Percentiles rank a stretch among this genome's conserved stretches.
phyloP scores from a whole-genome alignment of 2,329 filamentous ascomycete species.

The Cladophialophora chaetospira region DNA sequence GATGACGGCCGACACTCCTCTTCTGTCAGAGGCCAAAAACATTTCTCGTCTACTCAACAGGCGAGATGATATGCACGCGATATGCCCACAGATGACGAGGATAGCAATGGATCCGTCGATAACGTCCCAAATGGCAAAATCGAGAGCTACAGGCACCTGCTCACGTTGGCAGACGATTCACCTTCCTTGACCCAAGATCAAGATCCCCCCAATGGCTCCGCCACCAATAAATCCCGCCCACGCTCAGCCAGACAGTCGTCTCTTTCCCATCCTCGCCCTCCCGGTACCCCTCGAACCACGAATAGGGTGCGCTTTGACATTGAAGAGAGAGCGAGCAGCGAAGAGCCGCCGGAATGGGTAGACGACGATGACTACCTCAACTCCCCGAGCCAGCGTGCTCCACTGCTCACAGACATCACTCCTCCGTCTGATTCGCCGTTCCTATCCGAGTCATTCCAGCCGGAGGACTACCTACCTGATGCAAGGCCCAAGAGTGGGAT shows the following conservation, averaged over 20 bases:
- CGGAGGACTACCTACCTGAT: slow-evolving; percentile 61
- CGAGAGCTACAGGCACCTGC: slow-evolving; percentile 19
- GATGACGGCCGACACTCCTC: too few relatives aligned
- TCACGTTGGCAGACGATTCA: slow-evolving; percentile 14
- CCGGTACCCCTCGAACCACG: slow-evolving; percentile 60
- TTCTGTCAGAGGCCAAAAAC: background rate
- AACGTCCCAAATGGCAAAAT: slow-evolving; percentile 22
- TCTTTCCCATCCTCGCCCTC: slow-evolving; percentile 42
- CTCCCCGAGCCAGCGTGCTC: slow-evolving; percentile 57
- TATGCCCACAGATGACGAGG: slow-evolving; percentile 32
- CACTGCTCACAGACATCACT: slow-evolving; percentile 79
- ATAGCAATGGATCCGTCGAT: slow-evolving; percentile 21
- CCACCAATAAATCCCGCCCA: slow-evolving; percentile 22
- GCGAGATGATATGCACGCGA: slow-evolving; percentile 29
- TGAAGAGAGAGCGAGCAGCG: slow-evolving; percentile 34
- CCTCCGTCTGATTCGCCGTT: slow-evolving; percentile 72
- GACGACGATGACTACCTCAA: slow-evolving; percentile 65
- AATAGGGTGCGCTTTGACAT: slow-evolving; percentile 75
- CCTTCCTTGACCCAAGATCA: slow-evolving; percentile 34
- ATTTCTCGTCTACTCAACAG: background rate
- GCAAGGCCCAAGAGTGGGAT: slow-evolving; percentile 81
- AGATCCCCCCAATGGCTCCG: slow-evolving; percentile 22
- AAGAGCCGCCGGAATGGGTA: slow-evolving; percentile 28
- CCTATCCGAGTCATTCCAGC: slow-evolving; percentile 59
- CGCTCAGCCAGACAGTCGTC: slow-evolving; percentile 43